Base-by-base conservation (phyloP, 805 yeast species). In the Ogataea ramenticola region DNA sequence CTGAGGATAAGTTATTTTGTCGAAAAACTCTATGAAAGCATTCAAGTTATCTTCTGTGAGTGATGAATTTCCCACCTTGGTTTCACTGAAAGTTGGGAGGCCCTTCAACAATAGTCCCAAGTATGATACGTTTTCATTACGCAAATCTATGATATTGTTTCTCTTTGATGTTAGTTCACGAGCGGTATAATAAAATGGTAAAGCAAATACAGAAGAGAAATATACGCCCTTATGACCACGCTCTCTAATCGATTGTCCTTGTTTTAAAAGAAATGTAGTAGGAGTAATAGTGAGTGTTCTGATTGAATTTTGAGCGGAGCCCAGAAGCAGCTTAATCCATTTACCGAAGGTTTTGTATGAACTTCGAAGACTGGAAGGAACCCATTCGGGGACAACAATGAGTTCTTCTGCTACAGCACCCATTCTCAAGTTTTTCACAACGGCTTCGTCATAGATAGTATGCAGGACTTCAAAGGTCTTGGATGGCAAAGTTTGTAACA, bases 401-500 rank as follows among this genome's bases (percentile, higher is more conserved):
- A 51, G 50, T 48, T 43, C 57, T 40, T 39, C 52, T 41, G 26
- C 44, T 44, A 10, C 51, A 32, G 39, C 55, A 19, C 30, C 57
- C 24, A 36, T 46, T 43, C 37, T 49, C 26, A 52, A 45, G 47
- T 42, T 43, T 43, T 49, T 43, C 6, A 41, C 43, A n/a, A 62
- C 47, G 16, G 49, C 48, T 24, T 67, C 72, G 0, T 49, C 40
- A 29, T 52, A 43, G 12, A 65, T 52, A 3, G 45, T 45, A 3
- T 45, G 31, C 1, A 49, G n/a, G 9, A 61, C 40, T 1, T 42
- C 22, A 17, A 33, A 40, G 0, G 52, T 9, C n/a, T 62, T 58
- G 2, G 36, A 17, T 7, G 72, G 74, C 8, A 64, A 47, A 0
- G 61, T 63, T 52, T 73, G 81, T 9, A 73, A 19, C 1, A 70